A percentile compares a stretch with the other conserved stretches of the same genome.
Conservation (phyloP, 495 filamentous ascomycete species). For the Aspergillus homomorphus region DNA sequence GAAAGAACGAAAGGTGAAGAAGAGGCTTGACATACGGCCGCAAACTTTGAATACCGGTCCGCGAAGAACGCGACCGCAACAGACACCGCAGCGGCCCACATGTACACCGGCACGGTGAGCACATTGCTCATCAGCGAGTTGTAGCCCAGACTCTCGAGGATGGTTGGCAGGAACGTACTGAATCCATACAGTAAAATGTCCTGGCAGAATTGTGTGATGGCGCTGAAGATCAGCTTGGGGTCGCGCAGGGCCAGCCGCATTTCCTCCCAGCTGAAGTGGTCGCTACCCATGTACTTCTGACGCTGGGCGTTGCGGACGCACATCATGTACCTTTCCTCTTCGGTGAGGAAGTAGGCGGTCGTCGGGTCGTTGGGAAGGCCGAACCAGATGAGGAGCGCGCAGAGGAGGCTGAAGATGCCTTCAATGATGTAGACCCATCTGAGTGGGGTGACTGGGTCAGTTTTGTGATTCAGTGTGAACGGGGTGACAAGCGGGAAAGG, state of each 20-base stretch:
- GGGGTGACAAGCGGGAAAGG: not conserved
- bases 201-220: slow-evolving; percentile 49
- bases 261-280: slow-evolving; percentile 51
- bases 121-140: slow-evolving; percentile 45
- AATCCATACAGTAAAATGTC: slow-evolving; percentile 59
- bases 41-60: slow-evolving; percentile 39
- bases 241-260: slow-evolving; percentile 42
- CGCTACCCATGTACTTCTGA: slow-evolving; percentile 43
- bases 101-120: slow-evolving; percentile 45
- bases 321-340: slow-evolving; percentile 52
- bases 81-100: slow-evolving; percentile 41
- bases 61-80: slow-evolving; percentile 41
- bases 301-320: slow-evolving; percentile 41
- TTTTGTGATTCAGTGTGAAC: not conserved
- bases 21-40: slow-evolving; percentile 21
- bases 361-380: slow-evolving; percentile 56
- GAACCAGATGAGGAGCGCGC: slow-evolving; percentile 51
- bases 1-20: not conserved
- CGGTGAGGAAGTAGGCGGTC: slow-evolving; percentile 49
- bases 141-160: slow-evolving; percentile 52
- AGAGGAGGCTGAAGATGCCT: slow-evolving; percentile 48
- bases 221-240: slow-evolving; percentile 42
- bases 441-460: not conserved
- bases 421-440: slow-evolving; percentile 56
- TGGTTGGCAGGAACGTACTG: slow-evolving; percentile 57